Evolutionary conservation across 2,329 filamentous ascomycete species (phyloP).

Genomic region (Sclerotinia sclerotiorum): DNA sequence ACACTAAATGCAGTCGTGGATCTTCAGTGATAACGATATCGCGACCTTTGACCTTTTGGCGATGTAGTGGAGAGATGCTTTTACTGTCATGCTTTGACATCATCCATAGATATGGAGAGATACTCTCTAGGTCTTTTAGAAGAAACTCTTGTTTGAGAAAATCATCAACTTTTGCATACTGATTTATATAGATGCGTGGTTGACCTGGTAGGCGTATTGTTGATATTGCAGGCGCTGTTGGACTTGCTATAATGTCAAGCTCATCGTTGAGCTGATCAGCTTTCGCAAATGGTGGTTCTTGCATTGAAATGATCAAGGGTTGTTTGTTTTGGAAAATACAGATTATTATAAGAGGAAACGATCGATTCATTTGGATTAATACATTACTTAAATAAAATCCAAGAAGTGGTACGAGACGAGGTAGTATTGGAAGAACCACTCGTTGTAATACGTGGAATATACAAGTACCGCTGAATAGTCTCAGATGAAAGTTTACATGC

Average conservation of each 20-base stretch:
- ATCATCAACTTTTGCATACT: neutral
- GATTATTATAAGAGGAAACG: neutral
- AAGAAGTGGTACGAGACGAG: neutral
- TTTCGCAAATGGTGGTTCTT: neutral
- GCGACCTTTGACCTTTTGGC: constrained; percentile 37
- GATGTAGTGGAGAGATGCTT: constrained; percentile 34
- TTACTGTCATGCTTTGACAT: constrained; percentile 10
- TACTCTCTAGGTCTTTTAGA: neutral
- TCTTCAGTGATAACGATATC: constrained; percentile 40
- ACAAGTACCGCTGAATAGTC: neutral
- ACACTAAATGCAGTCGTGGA: constrained; percentile 41
- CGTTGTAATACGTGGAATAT: too few species aligned
- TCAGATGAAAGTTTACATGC: neutral
- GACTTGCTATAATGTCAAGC: neutral
- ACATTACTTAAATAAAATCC: neutral
- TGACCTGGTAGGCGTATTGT: neutral
- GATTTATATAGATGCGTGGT: neutral
- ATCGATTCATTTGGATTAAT: neutral
- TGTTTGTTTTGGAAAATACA: neutral
- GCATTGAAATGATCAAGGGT: neutral
- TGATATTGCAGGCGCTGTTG: neutral
- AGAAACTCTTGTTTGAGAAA: neutral
- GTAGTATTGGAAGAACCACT: too few species aligned
- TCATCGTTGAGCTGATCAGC: neutral
- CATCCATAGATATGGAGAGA: constrained; percentile 23